These are phyloP conservation scores for Talaromyces nanjingensis DNA, from an alignment of 495 filamentous ascomycete species.

Conservation along the genomic window DNA sequence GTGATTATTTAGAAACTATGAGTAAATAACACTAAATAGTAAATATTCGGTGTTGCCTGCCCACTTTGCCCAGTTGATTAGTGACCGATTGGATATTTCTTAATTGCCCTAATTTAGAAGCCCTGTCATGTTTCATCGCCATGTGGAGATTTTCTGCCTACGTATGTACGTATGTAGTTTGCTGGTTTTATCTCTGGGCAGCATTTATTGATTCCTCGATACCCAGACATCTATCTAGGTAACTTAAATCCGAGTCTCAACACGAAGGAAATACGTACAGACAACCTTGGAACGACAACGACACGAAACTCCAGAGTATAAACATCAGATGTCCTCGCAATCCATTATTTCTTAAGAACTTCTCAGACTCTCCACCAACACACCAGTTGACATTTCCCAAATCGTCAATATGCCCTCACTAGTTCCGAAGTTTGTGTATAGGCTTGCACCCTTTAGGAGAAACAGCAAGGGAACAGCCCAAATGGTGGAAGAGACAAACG, in stretches of 20 bases:
- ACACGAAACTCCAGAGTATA: too few species aligned
- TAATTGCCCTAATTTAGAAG: neutral
- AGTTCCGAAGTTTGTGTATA: neutral
- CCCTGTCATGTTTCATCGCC: neutral
- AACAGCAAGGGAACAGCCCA: neutral
- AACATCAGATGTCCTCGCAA: neutral
- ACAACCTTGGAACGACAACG: too few species aligned
- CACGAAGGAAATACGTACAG: too few species aligned
- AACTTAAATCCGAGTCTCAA: neutral
- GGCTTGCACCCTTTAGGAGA: neutral
- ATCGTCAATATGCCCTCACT: neutral
- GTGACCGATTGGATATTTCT: neutral
- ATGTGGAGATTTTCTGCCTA: neutral
- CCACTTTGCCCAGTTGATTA: neutral
- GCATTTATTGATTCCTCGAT: neutral
- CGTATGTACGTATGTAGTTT: neutral
- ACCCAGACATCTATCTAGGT: too few species aligned
- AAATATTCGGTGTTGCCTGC: neutral
- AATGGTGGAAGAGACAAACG: neutral
- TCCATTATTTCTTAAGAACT: neutral
- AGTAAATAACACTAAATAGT: too few species aligned
- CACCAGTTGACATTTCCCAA: neutral
- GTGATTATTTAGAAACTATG: too few species aligned
- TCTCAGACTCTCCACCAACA: neutral
- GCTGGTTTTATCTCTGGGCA: neutral